Evolutionary conservation across 768 basidiomycete genomes (phyloP).

Genomic region (Termitomyces sp.): DNA sequence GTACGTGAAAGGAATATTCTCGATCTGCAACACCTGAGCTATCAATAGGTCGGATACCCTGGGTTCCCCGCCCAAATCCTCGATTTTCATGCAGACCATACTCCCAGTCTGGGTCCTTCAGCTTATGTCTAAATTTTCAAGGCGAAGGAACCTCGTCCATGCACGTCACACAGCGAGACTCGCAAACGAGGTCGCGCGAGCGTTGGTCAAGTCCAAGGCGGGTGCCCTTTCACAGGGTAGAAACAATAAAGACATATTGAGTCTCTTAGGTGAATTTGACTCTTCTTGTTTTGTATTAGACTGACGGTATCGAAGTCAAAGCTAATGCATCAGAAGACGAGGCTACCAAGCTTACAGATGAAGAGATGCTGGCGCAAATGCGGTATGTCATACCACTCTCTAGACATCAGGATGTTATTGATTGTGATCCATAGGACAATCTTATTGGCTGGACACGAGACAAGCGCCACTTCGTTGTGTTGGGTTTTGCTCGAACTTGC

Average conservation of each 20-base stretch:
- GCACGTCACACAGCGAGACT: slow-evolving; percentile 41
- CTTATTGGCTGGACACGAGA: slow-evolving; percentile 54
- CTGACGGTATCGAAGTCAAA: slow-evolving; percentile 28
- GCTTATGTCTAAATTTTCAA: slow-evolving; percentile 44
- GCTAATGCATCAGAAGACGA: slow-evolving; percentile 40
- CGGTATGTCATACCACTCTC: slow-evolving; percentile 15
- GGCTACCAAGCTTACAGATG: slow-evolving; percentile 30
- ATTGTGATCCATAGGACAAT: slow-evolving; percentile 31
- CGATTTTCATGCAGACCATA: slow-evolving; percentile 47
- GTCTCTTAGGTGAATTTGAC: slow-evolving; percentile 45
- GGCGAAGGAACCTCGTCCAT: slow-evolving; percentile 40
- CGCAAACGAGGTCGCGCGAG: slow-evolving; percentile 41
- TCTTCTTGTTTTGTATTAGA: background rate
- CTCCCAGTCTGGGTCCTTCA: slow-evolving; percentile 44
- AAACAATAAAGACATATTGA: slow-evolving; percentile 50
- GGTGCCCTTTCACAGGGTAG: slow-evolving; percentile 46
- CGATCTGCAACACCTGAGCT: background rate
- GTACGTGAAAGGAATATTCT: slow-evolving; percentile 20
- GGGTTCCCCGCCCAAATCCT: slow-evolving; percentile 40
- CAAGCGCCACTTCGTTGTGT: slow-evolving; percentile 51
- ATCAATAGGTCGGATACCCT: slow-evolving; percentile 43
- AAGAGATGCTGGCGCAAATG: slow-evolving; percentile 40
- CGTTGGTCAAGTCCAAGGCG: slow-evolving; percentile 45
- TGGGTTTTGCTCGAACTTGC: slow-evolving; percentile 68
- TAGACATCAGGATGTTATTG: background rate